phyloP scores from a whole-genome alignment of 129 eudicot genomes.

The Tagetes erecta region DNA sequence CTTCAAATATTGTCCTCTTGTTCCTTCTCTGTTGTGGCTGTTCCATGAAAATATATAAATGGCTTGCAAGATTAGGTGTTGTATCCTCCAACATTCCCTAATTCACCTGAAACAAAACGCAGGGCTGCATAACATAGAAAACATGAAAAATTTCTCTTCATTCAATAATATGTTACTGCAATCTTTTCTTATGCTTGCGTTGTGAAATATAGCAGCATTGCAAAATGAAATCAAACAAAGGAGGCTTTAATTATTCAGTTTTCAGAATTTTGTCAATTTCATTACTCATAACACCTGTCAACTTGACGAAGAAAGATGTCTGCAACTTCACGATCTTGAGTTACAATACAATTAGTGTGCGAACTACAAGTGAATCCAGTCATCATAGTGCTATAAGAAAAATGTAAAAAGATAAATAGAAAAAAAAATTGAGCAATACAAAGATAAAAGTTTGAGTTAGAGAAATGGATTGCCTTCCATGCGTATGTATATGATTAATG shows the following conservation, averaged over 20 bases:
- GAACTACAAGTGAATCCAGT: conserved; percentile 48
- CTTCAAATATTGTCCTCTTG: too few species aligned
- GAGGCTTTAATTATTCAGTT: background rate
- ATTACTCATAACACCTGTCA: conserved; percentile 61
- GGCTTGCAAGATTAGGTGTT: too few species aligned
- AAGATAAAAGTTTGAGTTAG: background rate
- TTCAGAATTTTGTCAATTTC: background rate
- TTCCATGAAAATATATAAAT: too few species aligned
- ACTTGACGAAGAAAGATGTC: conserved; percentile 48
- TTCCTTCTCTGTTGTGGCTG: too few species aligned
- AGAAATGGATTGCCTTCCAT: too few species aligned
- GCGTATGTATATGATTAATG: too few species aligned
- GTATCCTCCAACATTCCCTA: too few species aligned
- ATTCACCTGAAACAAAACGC: too few species aligned
- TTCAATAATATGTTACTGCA: too few species aligned
- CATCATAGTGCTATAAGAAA: background rate
- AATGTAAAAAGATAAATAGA: background rate
- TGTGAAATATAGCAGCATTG: conserved; percentile 96
- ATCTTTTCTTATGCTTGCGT: conserved; percentile 72
- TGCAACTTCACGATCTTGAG: conserved; percentile 56
- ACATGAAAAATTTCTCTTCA: too few species aligned
- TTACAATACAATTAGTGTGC: conserved; percentile 78
- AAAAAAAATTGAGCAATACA: background rate
- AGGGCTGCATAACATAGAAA: too few species aligned
- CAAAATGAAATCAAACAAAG: conserved; percentile 19